Base-by-base conservation (phyloP, 2,329 filamentous ascomycete species). In the Aspergillus sp. region DNA sequence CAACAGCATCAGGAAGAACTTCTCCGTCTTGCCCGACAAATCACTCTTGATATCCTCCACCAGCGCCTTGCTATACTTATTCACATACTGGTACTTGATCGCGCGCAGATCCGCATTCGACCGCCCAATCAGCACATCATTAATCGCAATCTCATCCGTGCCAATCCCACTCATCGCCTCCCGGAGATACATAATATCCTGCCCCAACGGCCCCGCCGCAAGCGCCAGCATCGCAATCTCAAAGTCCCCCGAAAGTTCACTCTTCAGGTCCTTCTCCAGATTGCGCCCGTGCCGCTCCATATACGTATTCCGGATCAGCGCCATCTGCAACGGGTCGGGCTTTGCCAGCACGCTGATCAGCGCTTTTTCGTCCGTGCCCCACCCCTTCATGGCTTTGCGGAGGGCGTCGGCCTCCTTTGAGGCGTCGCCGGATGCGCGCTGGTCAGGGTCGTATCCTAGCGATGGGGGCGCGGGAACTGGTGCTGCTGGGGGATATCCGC, bases 1-100 rank as follows among this genome's bases (percentile, higher is more conserved):
- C 11, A 93, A 78, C 22, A 95, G 87, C 76, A 95, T 91, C 73
- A 90, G 78, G 76, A 93, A 96, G 68, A 95, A 86, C 26, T 88
- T 80, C 73, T 92, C 88, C 1, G 91, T 95, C 76, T 91, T 92
- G 71, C 89, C 83, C 66, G 86, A 90, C 17, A 96, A 77, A 64
- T 96, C 90, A 15, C 82, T 82, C 61, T 84, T 85, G 65, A 96
- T 82, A 42, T 86, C 86, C 11, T 78, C 76, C 66, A 91, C 88
- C 1, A 96, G 81, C 18, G 81, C 78, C n/a, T 81, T 80, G 38
- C 79, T 78, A 76, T 86, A 91, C 1, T 82, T 83, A 8, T 82
- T 81, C 38, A 85, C 82, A 71, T 93, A 96, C 41, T 84, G 82
- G 53, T 79, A 74, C 77, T 93, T 95, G 80, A 96, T 95, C 41